Conservation (phyloP, 306 rosid species). For the Comarum palustre region DNA sequence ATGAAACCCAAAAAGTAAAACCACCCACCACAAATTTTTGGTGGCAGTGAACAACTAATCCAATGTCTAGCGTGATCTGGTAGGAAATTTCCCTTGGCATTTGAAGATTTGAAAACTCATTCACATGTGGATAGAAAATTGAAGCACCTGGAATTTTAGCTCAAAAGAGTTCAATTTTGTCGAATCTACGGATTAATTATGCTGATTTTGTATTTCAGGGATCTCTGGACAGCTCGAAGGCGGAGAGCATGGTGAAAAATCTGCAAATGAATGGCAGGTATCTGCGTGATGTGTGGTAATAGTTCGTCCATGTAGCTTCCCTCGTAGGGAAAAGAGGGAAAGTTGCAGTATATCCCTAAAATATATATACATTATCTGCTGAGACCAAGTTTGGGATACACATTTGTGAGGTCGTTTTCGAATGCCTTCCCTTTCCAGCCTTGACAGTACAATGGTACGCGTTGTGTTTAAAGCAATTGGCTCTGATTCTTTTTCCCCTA, state of each 20-base stretch:
- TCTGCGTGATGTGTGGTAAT: slow-evolving; percentile 95
- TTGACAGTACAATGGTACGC: slow-evolving; percentile 25
- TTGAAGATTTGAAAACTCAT: too few species aligned
- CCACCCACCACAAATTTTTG: background rate
- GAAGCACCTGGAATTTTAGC: too few species aligned
- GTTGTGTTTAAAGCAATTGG: slow-evolving; percentile 24
- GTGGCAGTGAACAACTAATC: too few species aligned
- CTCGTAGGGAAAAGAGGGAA: background rate
- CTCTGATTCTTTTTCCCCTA: slow-evolving; percentile 41
- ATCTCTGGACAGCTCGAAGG: slow-evolving; percentile 73
- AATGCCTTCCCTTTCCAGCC: slow-evolving; percentile 36
- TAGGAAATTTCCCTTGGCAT: too few species aligned
- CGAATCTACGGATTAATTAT: background rate
- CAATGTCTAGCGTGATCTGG: too few species aligned
- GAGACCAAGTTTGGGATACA: slow-evolving; percentile 20
- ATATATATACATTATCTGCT: background rate
- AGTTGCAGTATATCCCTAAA: slow-evolving; percentile 13
- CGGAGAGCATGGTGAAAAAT: slow-evolving; percentile 89
- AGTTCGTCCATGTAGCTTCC: slow-evolving; percentile 16
- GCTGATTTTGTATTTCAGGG: slow-evolving; percentile 56
- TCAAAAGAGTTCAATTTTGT: too few species aligned
- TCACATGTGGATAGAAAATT: too few species aligned
- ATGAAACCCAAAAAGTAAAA: background rate
- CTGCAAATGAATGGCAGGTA: slow-evolving; percentile 82
- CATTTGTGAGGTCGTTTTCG: slow-evolving; percentile 22